Evolutionary conservation across 306 rosid genomes (phyloP), one percentile per base, ranked within the genome.

Genomic region (Herpetospermum pedunculosum): DNA sequence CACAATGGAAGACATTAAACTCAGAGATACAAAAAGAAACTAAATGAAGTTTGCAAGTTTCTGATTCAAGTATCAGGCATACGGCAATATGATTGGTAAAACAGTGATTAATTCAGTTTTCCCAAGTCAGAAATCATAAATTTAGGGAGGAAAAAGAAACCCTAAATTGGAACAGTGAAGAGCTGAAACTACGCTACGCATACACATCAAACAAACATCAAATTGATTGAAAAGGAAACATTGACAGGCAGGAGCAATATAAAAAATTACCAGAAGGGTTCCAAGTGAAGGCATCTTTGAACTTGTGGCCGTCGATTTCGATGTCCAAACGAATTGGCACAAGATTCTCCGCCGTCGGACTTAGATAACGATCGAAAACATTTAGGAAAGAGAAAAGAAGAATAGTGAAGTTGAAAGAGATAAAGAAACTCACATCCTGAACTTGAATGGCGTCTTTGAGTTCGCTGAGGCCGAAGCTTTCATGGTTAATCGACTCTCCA

Each of bases 231-330:
- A 64, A 26, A 23, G 30, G 13, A 60, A 82, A 73, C 50, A 11
- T 26, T 48, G 48, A 18, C 13, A 57, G 25, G 41, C 32, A 47
- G 4, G 23, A 11, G 2, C 8, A 29, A 19, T 37, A 19, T 40
- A 67, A 62, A 29, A 44, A 58, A 63, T 23, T 83, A 92, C 98
- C 97, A 74, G 94, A 81, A 78, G 96, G 94, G 87, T 93, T 91
- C 98, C 96, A 91, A 50, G 98, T 91, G 84, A 94, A 88, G n/a
- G 92, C 79, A 75, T 94, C 96, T 78, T 88, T 91, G 82, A 77
- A 89, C 74, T 83, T 88, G 72, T 89, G 96, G 7, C 87, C 91
- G 40, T 91, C 96, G 40, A 89, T 80, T 79, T 89, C 92, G 9
- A 88, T 86, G 64, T 92, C 95, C 72, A 92, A 60, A 21, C 96